Conservation (phyloP, 164 flowering plant genomes). For the Hamamelis virginiana region DNA sequence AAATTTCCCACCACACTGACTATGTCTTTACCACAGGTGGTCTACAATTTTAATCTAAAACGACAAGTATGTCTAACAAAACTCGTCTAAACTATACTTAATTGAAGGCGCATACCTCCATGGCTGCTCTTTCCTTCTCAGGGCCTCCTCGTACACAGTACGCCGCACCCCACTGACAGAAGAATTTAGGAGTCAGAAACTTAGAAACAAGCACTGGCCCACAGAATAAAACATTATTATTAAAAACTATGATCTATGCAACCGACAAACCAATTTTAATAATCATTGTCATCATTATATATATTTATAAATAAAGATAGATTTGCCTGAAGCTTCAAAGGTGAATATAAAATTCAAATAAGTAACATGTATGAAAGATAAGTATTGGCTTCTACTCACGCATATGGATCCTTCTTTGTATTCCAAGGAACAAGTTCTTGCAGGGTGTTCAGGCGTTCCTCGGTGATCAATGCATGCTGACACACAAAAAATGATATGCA, state of each 20-base stretch:
- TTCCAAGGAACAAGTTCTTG: conserved; percentile 94
- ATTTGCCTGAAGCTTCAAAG: too few relatives aligned
- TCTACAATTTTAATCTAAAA: too few relatives aligned
- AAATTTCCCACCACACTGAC: too few relatives aligned
- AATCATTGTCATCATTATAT: too few relatives aligned
- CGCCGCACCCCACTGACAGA: conserved; percentile 93
- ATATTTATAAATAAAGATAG: too few relatives aligned
- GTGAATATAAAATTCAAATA: too few relatives aligned
- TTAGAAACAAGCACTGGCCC: not conserved
- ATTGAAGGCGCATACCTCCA: conserved; percentile 60
- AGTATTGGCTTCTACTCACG: conserved; percentile 51
- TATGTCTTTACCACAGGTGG: too few relatives aligned
- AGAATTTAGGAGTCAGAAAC: not conserved
- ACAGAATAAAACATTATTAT: not conserved
- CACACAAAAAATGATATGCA: conserved; percentile 10
- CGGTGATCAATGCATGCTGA: conserved; percentile 99
- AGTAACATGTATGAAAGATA: not conserved
- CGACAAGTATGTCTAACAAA: not conserved
- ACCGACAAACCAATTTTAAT: too few relatives aligned
- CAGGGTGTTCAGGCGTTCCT: conserved; percentile 95
- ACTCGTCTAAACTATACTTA: not conserved
- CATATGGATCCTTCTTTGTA: conserved; percentile 69
- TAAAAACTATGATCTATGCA: too few relatives aligned
- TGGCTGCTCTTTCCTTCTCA: conserved; percentile 71
- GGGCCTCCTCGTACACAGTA: conserved; percentile 84